Evolutionary conservation across 2,329 filamentous ascomycete genomes (phyloP).

Genomic region (Cordyceps javanica): DNA sequence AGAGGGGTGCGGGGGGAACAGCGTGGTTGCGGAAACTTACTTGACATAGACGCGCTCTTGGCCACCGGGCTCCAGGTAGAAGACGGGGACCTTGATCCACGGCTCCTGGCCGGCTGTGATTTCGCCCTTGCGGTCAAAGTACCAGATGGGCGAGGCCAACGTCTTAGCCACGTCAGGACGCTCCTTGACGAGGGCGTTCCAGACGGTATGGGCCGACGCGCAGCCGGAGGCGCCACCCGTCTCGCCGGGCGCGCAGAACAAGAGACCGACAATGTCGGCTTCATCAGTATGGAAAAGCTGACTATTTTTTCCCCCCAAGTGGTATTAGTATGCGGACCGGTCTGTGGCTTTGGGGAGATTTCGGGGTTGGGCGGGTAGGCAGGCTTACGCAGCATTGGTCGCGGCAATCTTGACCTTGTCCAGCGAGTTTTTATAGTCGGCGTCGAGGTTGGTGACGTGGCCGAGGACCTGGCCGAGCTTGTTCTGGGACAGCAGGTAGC

Average conservation of each 20-base stretch:
- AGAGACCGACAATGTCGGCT: slow-evolving; percentile 72
- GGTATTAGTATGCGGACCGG: too few relatives aligned
- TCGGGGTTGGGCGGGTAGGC: not conserved
- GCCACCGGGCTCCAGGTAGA: slow-evolving; percentile 61
- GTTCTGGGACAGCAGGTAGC: slow-evolving; percentile 82
- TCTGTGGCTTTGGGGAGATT: too few relatives aligned
- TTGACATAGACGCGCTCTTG: slow-evolving; percentile 54
- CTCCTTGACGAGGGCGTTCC: slow-evolving; percentile 69
- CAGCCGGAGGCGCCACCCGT: slow-evolving; percentile 81
- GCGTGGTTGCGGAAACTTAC: too few relatives aligned
- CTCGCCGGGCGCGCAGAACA: slow-evolving; percentile 68
- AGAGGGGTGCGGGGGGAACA: too few relatives aligned
- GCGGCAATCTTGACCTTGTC: slow-evolving; percentile 83
- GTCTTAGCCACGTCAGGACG: slow-evolving; percentile 74
- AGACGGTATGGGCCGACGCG: slow-evolving; percentile 70
- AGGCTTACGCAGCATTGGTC: slow-evolving; percentile 35
- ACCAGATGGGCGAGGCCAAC: slow-evolving; percentile 75
- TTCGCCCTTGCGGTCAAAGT: slow-evolving; percentile 88
- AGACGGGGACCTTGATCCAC: slow-evolving; percentile 64
- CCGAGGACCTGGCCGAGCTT: slow-evolving; percentile 75
- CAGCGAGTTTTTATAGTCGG: slow-evolving; percentile 61
- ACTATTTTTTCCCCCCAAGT: slow-evolving; percentile 12
- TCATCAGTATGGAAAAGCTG: slow-evolving; percentile 63
- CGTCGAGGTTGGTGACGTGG: slow-evolving; percentile 80
- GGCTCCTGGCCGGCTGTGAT: slow-evolving; percentile 65